Evolutionary conservation across 352 stramenopile species (phyloP), one percentile per base, ranked within the genome.

Genomic region (Pythium phragmiticola): DNA sequence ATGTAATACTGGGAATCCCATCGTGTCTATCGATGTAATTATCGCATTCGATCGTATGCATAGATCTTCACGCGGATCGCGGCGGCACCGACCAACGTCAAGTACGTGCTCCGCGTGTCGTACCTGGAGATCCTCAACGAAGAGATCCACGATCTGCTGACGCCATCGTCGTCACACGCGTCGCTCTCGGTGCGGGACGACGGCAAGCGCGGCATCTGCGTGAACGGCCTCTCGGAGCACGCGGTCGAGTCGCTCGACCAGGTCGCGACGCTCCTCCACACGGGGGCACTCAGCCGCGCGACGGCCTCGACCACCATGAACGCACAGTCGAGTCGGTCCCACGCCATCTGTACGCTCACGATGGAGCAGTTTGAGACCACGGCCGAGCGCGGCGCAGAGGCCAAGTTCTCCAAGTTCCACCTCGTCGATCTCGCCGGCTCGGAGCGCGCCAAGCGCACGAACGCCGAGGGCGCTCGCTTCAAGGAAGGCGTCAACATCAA

Each of bases 71-170:
- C 65, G 7, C 71, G 72, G 7, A 68, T 85, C n/a, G 54, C 68
- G 7, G 16, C 26, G 4, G 67, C 63, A 0, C 19, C 58, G 17
- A 1, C 34, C 2, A 60, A 55, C 28, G 76, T 74, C 23, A 78
- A 76, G 39, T 76, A 74, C 49, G 62, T 81, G 17, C 37, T 90
- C 49, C 88, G 80, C 57, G 41, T 94, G 46, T 91, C 85, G 46
- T 91, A 89, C 46, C 66, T 94, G n/a, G 82, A 92, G 89, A 96
- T 99, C 45, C 95, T 99, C 63, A 99, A 99, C 55, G 97, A 99
- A 84, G 91, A 98, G 66, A 89, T 99, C 54, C 77, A 84, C 13
- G 97, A 99, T 74, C 78, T 99, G 28, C 77, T 99, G 9, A 77
- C 68, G 11, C 33, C 64, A 9, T 19, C 57, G 34, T 53, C 51